Evolutionary conservation across 805 yeast genomes (phyloP).

Genomic region (Schwanniomyces polymorphus): DNA sequence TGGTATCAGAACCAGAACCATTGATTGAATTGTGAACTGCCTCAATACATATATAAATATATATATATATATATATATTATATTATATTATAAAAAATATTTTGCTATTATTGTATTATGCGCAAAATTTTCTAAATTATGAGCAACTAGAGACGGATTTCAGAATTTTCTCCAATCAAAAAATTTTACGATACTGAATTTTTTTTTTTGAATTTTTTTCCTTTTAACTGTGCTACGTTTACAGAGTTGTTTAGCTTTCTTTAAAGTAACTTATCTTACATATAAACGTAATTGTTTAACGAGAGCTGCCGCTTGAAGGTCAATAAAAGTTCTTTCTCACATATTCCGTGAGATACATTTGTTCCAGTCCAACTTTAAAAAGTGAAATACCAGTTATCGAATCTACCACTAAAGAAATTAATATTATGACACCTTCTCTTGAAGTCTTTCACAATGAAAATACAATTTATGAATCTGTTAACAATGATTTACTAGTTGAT

Average conservation of each 20-base stretch:
- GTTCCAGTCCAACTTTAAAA: slow-evolving; percentile 1
- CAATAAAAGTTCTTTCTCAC: slow-evolving; percentile 27
- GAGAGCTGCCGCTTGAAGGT: slow-evolving; percentile 50
- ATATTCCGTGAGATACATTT: slow-evolving; percentile 25
- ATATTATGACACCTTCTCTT: slow-evolving; percentile 21
- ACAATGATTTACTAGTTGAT: slow-evolving; percentile 1
- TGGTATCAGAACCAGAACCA: slow-evolving; percentile 36
- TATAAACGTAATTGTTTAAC: slow-evolving; percentile 13
- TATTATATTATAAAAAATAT: not conserved
- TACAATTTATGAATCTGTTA: slow-evolving; percentile 3
- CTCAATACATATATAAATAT: not conserved
- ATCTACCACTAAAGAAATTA: not conserved
- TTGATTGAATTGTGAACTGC: slow-evolving; percentile 35
- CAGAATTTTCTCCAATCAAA: not conserved
- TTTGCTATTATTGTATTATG: not conserved
- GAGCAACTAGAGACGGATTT: not conserved
- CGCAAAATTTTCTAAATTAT: not conserved
- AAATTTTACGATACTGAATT: not conserved
- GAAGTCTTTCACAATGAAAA: slow-evolving; percentile 11
- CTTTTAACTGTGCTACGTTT: not conserved
- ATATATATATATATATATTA: not conserved
- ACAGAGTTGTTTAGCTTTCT: slow-evolving; percentile 1
- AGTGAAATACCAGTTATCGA: not conserved
- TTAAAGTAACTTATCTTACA: slow-evolving; percentile 3
- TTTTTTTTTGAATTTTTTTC: not conserved